Percentiles rank a stretch among this genome's conserved stretches.
These are phyloP conservation scores for Nicotiana tabacum DNA, from an alignment of 257 asterid species.

Conservation along the genomic window DNA sequence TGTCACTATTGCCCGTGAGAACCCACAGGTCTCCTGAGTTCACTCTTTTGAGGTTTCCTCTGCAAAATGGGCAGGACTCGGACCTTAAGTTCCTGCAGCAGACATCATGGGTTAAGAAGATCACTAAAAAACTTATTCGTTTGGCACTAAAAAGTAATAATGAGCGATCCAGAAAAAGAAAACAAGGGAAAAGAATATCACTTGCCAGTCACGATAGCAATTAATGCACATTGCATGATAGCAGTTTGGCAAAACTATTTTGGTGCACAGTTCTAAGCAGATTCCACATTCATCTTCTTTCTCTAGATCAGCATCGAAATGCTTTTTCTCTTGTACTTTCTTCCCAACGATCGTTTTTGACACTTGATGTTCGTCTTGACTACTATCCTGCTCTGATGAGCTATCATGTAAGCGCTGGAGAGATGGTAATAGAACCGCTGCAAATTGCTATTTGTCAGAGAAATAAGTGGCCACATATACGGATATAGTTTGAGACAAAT, in stretches of 20 bases:
- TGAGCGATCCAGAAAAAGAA: neutral
- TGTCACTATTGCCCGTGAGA: slow-evolving; percentile 40
- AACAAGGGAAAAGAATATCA: neutral
- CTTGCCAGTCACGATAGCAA: slow-evolving; percentile 79
- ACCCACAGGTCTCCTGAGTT: slow-evolving; percentile 58
- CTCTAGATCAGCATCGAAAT: slow-evolving; percentile 29
- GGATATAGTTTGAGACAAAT: neutral
- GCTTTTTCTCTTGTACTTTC: slow-evolving; percentile 22
- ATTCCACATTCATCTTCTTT: slow-evolving; percentile 77
- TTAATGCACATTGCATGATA: slow-evolving; percentile 92
- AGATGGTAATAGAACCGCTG: slow-evolving; percentile 60
- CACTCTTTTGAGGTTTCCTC: slow-evolving; percentile 59
- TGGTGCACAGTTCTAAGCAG: slow-evolving; percentile 82
- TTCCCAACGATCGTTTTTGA: slow-evolving; percentile 17
- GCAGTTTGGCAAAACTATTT: slow-evolving; percentile 81
- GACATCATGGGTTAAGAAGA: neutral
- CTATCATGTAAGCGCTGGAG: slow-evolving; percentile 34
- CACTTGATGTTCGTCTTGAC: slow-evolving; percentile 18
- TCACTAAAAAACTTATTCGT: neutral
- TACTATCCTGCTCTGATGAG: slow-evolving; percentile 19
- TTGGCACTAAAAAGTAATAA: neutral
- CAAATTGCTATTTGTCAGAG: neutral
- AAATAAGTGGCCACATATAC: neutral
- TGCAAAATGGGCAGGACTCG: slow-evolving; percentile 62
- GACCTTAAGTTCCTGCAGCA: slow-evolving; percentile 50